Percentiles rank a stretch among this genome's conserved stretches.
These are phyloP conservation scores for Nicotiana undulata DNA, from an alignment of 257 asterid genomes.

Conservation along the genomic window DNA sequence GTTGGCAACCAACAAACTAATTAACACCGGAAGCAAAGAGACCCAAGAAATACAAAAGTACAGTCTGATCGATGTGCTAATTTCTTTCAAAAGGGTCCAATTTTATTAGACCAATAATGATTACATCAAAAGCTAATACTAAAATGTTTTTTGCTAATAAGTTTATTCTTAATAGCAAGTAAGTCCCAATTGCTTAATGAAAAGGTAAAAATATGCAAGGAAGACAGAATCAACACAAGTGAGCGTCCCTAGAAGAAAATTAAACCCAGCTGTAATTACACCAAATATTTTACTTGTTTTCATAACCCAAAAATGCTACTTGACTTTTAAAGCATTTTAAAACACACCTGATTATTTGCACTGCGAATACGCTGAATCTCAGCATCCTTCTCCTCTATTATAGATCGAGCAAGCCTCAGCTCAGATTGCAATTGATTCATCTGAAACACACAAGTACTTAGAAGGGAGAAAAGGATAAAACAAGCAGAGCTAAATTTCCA, in stretches of 20 bases:
- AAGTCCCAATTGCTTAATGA: not conserved
- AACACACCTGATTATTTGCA: constrained; percentile 74
- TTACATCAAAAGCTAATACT: not conserved
- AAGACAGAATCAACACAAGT: not conserved
- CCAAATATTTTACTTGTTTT: not conserved
- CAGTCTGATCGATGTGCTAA: not conserved
- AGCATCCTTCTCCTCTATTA: constrained; percentile 86
- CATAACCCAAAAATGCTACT: not conserved
- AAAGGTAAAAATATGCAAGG: not conserved
- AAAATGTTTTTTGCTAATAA: not conserved
- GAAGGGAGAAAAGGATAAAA: not conserved
- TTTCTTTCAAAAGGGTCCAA: not conserved
- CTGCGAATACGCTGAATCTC: constrained; percentile 71
- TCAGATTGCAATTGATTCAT: constrained; percentile 95
- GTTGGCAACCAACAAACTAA: not conserved
- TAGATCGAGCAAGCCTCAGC: constrained; percentile 80
- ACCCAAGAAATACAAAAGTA: not conserved
- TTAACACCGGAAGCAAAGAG: not conserved
- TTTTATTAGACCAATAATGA: not conserved
- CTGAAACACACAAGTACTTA: constrained; percentile 34
- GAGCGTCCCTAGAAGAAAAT: not conserved
- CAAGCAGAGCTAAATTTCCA: not conserved
- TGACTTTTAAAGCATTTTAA: not conserved
- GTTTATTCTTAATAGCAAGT: not conserved
- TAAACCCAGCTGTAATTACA: not conserved